Evolutionary conservation across 2,329 filamentous ascomycete species (phyloP).

Genomic region (Basipetospora chlamydospora): DNA sequence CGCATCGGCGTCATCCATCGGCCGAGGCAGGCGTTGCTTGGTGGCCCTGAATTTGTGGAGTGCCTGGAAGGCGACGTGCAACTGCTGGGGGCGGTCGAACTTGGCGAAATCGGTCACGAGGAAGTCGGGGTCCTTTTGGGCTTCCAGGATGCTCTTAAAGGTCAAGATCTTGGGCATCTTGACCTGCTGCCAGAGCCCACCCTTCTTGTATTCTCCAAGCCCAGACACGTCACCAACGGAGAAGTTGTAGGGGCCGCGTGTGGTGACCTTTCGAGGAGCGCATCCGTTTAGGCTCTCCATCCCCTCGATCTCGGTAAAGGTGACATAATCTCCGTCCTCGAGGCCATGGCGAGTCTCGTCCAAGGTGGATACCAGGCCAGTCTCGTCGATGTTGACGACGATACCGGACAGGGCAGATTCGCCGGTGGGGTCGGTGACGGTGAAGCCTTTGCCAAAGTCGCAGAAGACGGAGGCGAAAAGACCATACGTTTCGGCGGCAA

Average conservation of each 20-base stretch:
- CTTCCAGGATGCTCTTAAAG: constrained; percentile 66
- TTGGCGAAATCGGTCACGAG: constrained; percentile 94
- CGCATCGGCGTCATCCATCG: constrained; percentile 77
- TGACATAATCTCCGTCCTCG: constrained; percentile 92
- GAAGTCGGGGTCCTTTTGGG: constrained; percentile 77
- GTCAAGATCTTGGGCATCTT: constrained; percentile 95
- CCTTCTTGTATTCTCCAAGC: constrained; percentile 73
- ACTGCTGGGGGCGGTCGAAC: constrained; percentile 83
- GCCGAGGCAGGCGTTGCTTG: constrained; percentile 62
- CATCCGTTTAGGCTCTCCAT: constrained; percentile 77
- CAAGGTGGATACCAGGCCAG: constrained; percentile 79
- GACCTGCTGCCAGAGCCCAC: constrained; percentile 85
- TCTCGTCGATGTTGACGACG: constrained; percentile 75
- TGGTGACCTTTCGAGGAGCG: constrained; percentile 77
- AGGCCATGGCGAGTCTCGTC: constrained; percentile 92
- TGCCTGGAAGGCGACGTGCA: constrained; percentile 86
- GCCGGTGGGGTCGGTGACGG: constrained; percentile 75
- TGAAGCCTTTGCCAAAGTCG: constrained; percentile 92
- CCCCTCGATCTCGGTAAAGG: constrained; percentile 83
- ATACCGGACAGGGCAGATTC: constrained; percentile 82
- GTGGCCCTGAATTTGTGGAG: constrained; percentile 71
- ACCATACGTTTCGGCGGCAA: constrained; percentile 79
- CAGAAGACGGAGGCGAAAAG: constrained; percentile 94
- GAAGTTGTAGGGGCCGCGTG: constrained; percentile 95
- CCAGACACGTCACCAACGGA: constrained; percentile 87